A percentile compares a stretch with the other conserved stretches of the same genome.
These are phyloP conservation scores for Trypanosoma avium DNA, from an alignment of 208 protist genomes.

Conservation along the genomic window DNA sequence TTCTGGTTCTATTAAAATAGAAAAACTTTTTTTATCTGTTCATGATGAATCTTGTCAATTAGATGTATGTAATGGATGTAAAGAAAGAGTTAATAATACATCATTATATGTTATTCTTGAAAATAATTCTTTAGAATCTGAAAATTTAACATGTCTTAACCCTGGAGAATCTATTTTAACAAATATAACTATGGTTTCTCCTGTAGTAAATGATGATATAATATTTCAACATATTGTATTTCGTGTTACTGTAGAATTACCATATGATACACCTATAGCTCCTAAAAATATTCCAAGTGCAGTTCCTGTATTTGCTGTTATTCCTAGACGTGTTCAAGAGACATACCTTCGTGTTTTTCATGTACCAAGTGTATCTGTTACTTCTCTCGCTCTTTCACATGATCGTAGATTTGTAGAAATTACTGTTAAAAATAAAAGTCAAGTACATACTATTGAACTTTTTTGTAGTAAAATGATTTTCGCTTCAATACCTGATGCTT, in stretches of 20 bases:
- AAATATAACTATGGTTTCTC: conserved; percentile 54
- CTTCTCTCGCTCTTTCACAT: conserved; percentile 52
- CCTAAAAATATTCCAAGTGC: conserved; percentile 70
- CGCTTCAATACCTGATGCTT: conserved; percentile 52
- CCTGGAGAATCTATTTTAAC: conserved; percentile 67
- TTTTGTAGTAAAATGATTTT: conserved; percentile 66
- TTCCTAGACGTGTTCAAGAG: conserved; percentile 79
- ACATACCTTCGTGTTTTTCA: conserved; percentile 84
- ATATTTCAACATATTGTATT: conserved; percentile 73
- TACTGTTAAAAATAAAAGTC: conserved; percentile 69
- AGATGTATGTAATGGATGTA: conserved; percentile 81
- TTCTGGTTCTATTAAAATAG: conserved; percentile 62
- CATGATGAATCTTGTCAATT: conserved; percentile 83
- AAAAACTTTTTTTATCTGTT: conserved; percentile 63
- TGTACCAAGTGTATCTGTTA: conserved; percentile 60
- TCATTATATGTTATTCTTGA: conserved; percentile 53
- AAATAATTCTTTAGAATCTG: conserved; percentile 44
- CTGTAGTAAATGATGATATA: conserved; percentile 42
- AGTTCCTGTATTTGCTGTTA: conserved; percentile 86
- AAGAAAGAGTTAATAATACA: conserved; percentile 51
- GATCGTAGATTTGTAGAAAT: conserved; percentile 76
- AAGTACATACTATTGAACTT: conserved; percentile 74
- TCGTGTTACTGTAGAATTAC: conserved; percentile 68
- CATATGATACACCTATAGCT: conserved; percentile 53
- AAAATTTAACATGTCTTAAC: conserved; percentile 34